Percentiles rank a stretch among this genome's conserved stretches.
Evolutionary conservation across 805 yeast species (phyloP).

Genomic region (Maudiozyma serrabonitensis): DNA sequence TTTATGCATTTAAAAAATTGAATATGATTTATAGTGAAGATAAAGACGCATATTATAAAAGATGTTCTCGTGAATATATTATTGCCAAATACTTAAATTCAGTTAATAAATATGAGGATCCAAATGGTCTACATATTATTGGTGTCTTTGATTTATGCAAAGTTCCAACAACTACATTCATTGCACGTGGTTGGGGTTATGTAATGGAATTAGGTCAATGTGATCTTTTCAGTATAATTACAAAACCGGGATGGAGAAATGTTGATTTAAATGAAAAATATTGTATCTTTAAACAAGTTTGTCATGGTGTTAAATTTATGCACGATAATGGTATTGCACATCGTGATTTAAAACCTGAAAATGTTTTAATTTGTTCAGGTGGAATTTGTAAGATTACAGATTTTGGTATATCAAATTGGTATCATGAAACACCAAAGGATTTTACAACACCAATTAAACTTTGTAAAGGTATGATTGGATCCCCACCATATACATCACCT

Average conservation of each 20-base stretch:
- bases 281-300: slow-evolving; percentile 62
- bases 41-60: slow-evolving; percentile 51
- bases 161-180: slow-evolving; percentile 43
- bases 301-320: slow-evolving; percentile 49
- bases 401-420: slow-evolving; percentile 66
- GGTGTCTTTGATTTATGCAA: slow-evolving; percentile 21
- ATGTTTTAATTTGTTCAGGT: slow-evolving; percentile 45
- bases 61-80: slow-evolving; percentile 56
- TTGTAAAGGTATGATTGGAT: slow-evolving; percentile 51
- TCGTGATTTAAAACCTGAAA: slow-evolving; percentile 69
- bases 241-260: slow-evolving; percentile 51
- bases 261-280: slow-evolving; percentile 42
- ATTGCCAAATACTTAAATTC: slow-evolving; percentile 42
- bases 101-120: not conserved
- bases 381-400: slow-evolving; percentile 65
- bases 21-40: slow-evolving; percentile 50
- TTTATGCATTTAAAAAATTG: slow-evolving; percentile 60
- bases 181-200: slow-evolving; percentile 70
- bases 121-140: slow-evolving; percentile 5
- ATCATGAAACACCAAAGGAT: slow-evolving; percentile 45
- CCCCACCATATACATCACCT: slow-evolving; percentile 76
- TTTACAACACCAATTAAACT: slow-evolving; percentile 31
- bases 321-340: slow-evolving; percentile 63
- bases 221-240: slow-evolving; percentile 49
- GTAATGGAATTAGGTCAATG: slow-evolving; percentile 57